A percentile compares a stretch with the other conserved stretches of the same genome.
Evolutionary conservation across 2,329 filamentous ascomycete genomes (phyloP).

Genomic region (Cytospora piceae): DNA sequence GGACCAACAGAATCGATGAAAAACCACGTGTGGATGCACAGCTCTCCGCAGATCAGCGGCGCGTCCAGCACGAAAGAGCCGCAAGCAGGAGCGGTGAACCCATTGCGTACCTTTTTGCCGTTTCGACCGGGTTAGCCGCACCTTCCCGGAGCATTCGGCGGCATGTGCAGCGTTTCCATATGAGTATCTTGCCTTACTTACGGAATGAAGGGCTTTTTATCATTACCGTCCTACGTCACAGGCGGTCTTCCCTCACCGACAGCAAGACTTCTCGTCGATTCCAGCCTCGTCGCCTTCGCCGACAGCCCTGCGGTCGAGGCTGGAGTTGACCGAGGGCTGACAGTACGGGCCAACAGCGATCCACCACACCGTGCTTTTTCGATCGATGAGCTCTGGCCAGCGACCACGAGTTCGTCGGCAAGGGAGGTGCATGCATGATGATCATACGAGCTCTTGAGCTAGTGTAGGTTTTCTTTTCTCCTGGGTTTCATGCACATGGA

Average conservation of each 20-base stretch:
- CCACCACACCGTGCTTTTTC: constrained; percentile 11
- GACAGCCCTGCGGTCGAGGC: background rate
- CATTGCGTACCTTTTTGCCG: constrained; percentile 10
- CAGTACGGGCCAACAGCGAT: background rate
- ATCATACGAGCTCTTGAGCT: background rate
- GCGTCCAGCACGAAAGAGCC: constrained; percentile 12
- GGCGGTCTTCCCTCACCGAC: background rate
- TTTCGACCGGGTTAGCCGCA: background rate
- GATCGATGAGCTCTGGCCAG: constrained; percentile 10
- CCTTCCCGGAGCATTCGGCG: background rate
- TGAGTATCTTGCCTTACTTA: background rate
- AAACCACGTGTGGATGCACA: constrained; percentile 25
- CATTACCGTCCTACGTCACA: background rate
- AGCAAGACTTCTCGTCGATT: background rate
- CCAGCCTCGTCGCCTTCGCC: constrained; percentile 1
- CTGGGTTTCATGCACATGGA: constrained; percentile 6
- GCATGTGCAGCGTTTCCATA: background rate
- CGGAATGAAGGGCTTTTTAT: background rate
- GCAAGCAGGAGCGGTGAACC: constrained; percentile 24
- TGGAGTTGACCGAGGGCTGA: background rate
- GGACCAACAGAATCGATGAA: constrained; percentile 1
- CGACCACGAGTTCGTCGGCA: constrained; percentile 14
- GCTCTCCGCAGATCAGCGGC: constrained; percentile 24
- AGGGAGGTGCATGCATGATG: background rate
- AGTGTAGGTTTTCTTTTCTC: background rate